phyloP scores from a whole-genome alignment of 1,284 basidiomycete genomes.

The Marasmius oreades region DNA sequence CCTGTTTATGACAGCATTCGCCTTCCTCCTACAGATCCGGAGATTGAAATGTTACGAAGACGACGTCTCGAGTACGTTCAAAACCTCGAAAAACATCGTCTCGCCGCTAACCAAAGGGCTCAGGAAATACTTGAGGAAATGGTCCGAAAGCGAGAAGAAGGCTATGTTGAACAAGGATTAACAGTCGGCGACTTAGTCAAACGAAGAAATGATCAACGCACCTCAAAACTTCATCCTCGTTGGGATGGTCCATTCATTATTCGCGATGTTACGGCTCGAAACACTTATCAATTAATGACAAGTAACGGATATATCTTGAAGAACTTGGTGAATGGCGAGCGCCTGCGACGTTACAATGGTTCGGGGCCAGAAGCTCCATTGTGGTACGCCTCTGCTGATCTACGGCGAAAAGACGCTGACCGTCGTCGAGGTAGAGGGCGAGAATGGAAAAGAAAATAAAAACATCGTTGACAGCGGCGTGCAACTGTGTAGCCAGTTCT shows the following conservation, averaged over 20 bases:
- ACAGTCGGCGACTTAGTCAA: constrained; percentile 9
- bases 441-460: not conserved
- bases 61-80: constrained; percentile 3
- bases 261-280: not conserved
- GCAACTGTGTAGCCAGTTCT: not conserved
- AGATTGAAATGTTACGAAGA: constrained; percentile 6
- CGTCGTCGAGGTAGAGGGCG: not conserved
- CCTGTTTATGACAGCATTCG: not conserved
- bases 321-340: constrained; percentile 5
- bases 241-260: constrained; percentile 14
- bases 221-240: constrained; percentile 8
- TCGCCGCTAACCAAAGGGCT: constrained; percentile 8
- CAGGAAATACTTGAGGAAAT: not conserved
- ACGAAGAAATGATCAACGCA: constrained; percentile 3
- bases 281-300: constrained; percentile 5
- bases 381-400: constrained; percentile 10
- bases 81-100: constrained; percentile 5
- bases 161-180: constrained; percentile 3
- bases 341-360: constrained; percentile 4
- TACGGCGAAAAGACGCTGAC: constrained; percentile 6
- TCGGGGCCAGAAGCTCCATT: not conserved
- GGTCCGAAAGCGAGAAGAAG: constrained; percentile 1
- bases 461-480: too few relatives aligned
- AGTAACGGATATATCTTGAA: not conserved
- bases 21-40: constrained; percentile 6